Percentiles rank a stretch among this genome's conserved stretches.
Conservation (phyloP, 2,329 filamentous ascomycete genomes). For the Zymoseptoria pseudotritici region DNA sequence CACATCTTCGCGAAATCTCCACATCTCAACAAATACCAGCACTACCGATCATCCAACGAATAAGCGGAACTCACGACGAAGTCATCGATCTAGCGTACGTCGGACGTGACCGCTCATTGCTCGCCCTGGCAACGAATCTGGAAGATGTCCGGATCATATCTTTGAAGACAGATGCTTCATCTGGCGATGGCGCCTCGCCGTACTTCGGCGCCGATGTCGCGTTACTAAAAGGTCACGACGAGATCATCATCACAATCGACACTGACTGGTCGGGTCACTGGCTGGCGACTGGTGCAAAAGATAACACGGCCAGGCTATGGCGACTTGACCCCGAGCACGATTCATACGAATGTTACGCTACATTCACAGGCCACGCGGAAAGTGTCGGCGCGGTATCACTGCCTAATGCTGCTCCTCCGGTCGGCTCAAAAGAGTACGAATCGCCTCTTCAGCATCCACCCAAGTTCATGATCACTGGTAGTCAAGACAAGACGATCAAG, state of each 20-base stretch:
- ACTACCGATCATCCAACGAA: conserved; percentile 61
- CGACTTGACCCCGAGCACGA: conserved; percentile 67
- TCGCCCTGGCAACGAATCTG: conserved; percentile 90
- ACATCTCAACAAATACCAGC: conserved; percentile 26
- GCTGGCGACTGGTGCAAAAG: conserved; percentile 93
- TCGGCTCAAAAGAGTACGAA: conserved; percentile 61
- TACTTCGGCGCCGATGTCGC: conserved; percentile 90
- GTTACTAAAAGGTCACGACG: conserved; percentile 79
- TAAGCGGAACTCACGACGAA: conserved; percentile 95
- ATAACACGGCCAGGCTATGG: conserved; percentile 91
- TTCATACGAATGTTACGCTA: conserved; percentile 71
- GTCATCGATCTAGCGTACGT: conserved; percentile 91
- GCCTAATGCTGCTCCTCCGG: conserved; percentile 60
- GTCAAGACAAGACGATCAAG: conserved; percentile 92
- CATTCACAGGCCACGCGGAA: conserved; percentile 87
- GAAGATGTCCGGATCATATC: conserved; percentile 88
- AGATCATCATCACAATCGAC: conserved; percentile 92
- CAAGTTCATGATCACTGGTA: conserved; percentile 79
- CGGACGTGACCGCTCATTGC: conserved; percentile 67
- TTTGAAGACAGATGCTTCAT: conserved; percentile 36
- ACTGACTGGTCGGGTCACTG: conserved; percentile 96
- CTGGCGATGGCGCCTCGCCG: conserved; percentile 15
- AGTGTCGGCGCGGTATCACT: conserved; percentile 85
- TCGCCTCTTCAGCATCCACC: conserved; percentile 75
- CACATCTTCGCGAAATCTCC: conserved; percentile 31